Conservation (phyloP, 2,329 filamentous ascomycete species). For the Neopestalotiopsis sp. region DNA sequence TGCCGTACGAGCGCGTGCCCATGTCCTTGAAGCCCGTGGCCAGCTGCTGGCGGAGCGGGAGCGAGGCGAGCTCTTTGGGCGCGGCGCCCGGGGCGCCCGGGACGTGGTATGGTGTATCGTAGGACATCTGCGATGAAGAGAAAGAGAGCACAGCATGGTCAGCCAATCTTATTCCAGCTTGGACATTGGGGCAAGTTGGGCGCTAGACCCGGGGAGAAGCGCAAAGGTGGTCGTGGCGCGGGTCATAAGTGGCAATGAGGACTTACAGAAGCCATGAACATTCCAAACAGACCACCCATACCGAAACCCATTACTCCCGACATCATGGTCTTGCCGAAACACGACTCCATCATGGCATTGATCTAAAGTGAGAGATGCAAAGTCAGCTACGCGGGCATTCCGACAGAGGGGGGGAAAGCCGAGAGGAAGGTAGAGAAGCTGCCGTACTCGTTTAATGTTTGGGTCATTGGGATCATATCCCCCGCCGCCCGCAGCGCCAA, state of each 20-base stretch:
- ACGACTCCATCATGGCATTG: slow-evolving; percentile 88
- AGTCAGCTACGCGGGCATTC: not conserved
- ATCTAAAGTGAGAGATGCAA: slow-evolving; percentile 58
- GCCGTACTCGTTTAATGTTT: slow-evolving; percentile 53
- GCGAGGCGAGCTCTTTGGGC: slow-evolving; percentile 51
- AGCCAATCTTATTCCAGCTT: not conserved
- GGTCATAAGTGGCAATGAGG: no score
- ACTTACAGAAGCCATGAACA: slow-evolving; percentile 96
- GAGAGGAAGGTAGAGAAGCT: slow-evolving; percentile 15
- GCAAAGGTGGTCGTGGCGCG: not conserved
- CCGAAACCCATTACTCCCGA: slow-evolving; percentile 93
- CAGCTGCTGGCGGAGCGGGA: slow-evolving; percentile 86
- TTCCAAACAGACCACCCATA: slow-evolving; percentile 89
- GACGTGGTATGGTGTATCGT: slow-evolving; percentile 85
- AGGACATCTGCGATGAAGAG: slow-evolving; percentile 76
- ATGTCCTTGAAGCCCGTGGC: slow-evolving; percentile 91
- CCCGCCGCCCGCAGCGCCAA: slow-evolving; percentile 24
- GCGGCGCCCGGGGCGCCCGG: slow-evolving; percentile 38
- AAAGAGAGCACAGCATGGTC: no score
- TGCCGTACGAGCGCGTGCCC: slow-evolving; percentile 80
- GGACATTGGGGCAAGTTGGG: not conserved
- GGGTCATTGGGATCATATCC: slow-evolving; percentile 50
- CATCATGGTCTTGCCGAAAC: slow-evolving; percentile 85
- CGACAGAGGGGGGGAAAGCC: not conserved
- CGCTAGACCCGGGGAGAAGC: not conserved